These are phyloP conservation scores for Penicillium ochrochloron DNA, from an alignment of 495 filamentous ascomycete genomes.

Conservation along the genomic window DNA sequence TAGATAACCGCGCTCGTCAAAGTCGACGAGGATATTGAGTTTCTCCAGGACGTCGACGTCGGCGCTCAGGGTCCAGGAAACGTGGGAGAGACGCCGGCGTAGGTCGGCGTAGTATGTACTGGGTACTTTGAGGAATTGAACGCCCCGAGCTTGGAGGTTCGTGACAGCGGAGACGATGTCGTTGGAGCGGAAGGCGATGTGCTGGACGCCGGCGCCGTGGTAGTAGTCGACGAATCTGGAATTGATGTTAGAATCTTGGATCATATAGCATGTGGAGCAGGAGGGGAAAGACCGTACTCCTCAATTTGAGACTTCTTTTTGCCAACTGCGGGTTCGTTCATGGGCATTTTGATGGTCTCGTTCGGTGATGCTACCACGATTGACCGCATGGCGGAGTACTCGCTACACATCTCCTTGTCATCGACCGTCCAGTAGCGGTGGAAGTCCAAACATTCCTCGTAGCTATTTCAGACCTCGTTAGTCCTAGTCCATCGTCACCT, in stretches of 20 bases:
- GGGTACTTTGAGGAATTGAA: slow-evolving; percentile 79
- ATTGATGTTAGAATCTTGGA: slow-evolving; percentile 1
- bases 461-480: slow-evolving; percentile 43
- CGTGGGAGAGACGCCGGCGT: slow-evolving; percentile 56
- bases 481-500: neutral
- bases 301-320: slow-evolving; percentile 81
- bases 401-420: slow-evolving; percentile 76
- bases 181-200: slow-evolving; percentile 76
- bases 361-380: slow-evolving; percentile 77
- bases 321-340: slow-evolving; percentile 83
- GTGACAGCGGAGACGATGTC: slow-evolving; percentile 71
- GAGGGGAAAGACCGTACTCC: slow-evolving; percentile 52
- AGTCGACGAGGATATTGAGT: slow-evolving; percentile 81
- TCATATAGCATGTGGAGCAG: neutral
- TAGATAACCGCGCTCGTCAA: slow-evolving; percentile 81
- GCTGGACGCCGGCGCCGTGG: slow-evolving; percentile 76
- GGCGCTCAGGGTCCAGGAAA: slow-evolving; percentile 58
- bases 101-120: slow-evolving; percentile 72
- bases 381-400: slow-evolving; percentile 77
- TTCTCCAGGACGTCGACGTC: slow-evolving; percentile 67
- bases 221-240: slow-evolving; percentile 69
- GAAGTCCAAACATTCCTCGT: slow-evolving; percentile 77
- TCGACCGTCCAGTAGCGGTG: slow-evolving; percentile 89
- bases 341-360: slow-evolving; percentile 83
- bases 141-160: slow-evolving; percentile 67